phyloP scores from a whole-genome alignment of 164 flowering plant species.

The Magnolia sinica region DNA sequence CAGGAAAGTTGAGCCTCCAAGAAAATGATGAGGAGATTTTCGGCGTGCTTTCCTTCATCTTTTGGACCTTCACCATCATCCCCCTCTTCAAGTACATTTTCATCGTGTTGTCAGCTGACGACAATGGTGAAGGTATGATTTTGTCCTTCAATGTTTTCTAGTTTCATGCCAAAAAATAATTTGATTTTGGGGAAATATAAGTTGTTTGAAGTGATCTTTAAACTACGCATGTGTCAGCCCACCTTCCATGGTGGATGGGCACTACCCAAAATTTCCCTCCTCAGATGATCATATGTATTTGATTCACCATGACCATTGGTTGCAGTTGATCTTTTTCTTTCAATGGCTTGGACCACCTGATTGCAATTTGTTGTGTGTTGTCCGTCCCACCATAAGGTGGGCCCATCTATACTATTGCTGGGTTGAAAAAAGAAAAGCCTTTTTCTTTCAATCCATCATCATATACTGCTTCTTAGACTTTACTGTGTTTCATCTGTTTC shows the following conservation, averaged over 20 bases:
- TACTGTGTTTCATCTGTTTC: background rate
- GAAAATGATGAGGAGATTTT: constrained; percentile 63
- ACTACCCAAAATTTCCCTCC: background rate
- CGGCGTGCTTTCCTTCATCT: constrained; percentile 71
- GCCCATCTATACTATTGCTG: background rate
- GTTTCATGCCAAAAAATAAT: background rate
- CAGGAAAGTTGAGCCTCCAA: constrained; percentile 53
- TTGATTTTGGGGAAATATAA: background rate
- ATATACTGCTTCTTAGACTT: background rate
- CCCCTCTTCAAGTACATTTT: constrained; percentile 66
- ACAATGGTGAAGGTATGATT: constrained; percentile 77
- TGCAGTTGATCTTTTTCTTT: background rate
- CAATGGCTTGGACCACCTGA: background rate
- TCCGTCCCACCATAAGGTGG: background rate
- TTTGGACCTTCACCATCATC: constrained; percentile 67
- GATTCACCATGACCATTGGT: background rate
- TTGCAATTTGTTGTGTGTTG: background rate
- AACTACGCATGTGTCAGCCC: background rate
- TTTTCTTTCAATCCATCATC: background rate
- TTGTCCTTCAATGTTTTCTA: background rate
- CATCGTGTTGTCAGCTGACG: constrained; percentile 65
- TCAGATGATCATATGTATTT: background rate
- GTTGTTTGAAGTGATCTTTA: background rate
- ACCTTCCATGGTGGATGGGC: background rate
- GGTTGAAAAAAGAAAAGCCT: background rate